Evolutionary conservation across 108 stramenopile species (phyloP).

Genomic region (Pseudonitzschia pungens): DNA sequence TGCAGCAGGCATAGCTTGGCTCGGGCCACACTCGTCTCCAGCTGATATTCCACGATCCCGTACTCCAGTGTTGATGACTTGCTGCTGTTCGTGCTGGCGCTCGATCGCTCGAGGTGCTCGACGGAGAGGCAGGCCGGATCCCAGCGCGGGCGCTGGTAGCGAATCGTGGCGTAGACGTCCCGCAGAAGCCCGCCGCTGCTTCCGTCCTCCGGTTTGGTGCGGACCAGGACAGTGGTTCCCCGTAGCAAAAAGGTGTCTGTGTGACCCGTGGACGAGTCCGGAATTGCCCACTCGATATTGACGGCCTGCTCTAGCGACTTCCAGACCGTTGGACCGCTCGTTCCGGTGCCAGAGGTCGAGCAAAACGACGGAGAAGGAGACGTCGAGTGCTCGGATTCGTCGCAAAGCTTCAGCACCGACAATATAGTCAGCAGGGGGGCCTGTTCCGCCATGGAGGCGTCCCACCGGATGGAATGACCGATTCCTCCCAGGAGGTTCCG

Average conservation of each 20-base stretch:
- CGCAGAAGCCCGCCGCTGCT: background rate
- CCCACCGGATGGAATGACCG: conserved; percentile 18
- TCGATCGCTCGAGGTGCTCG: background rate
- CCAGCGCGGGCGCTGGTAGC: conserved; percentile 11
- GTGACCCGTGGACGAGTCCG: background rate
- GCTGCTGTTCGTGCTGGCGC: background rate
- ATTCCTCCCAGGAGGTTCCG: conserved; percentile 8
- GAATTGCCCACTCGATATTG: background rate
- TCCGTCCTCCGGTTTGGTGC: background rate
- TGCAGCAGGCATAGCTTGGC: conserved; percentile 5
- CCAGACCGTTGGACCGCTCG: background rate
- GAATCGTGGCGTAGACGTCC: conserved; percentile 8
- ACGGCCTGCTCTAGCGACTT: background rate
- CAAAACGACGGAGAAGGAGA: too few relatives aligned
- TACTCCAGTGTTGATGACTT: background rate
- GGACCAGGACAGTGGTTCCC: background rate
- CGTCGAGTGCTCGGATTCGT: background rate
- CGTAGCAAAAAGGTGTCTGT: background rate
- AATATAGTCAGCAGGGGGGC: conserved; percentile 23
- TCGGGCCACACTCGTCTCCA: background rate
- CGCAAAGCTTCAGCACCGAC: conserved; percentile 15
- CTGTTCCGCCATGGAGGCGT: conserved; percentile 7
- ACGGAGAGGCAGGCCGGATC: background rate
- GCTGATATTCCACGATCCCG: conserved; percentile 13
- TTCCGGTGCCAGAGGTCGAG: too few relatives aligned